Conservation (phyloP, 495 filamentous ascomycete genomes). For the Copromyces sp. region DNA sequence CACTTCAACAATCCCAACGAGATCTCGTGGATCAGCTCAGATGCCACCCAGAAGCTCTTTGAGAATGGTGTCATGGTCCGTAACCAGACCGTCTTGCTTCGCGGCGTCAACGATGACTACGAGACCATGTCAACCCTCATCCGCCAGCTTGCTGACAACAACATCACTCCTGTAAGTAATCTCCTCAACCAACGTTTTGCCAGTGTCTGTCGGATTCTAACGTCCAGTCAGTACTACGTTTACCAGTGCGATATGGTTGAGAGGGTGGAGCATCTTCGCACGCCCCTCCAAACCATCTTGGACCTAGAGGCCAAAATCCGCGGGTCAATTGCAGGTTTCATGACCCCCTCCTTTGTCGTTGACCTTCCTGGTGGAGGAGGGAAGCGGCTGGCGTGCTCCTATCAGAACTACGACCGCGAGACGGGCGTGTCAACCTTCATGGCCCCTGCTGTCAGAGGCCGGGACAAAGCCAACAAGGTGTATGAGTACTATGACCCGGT, state of each 20-base stretch:
- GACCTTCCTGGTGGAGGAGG: constrained; percentile 52
- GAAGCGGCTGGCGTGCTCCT: constrained; percentile 44
- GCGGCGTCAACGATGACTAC: constrained; percentile 44
- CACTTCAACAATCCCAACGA: constrained; percentile 54
- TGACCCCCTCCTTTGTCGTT: constrained; percentile 49
- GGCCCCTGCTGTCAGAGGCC: constrained; percentile 41
- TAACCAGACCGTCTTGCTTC: constrained; percentile 44
- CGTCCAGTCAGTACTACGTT: constrained; percentile 40
- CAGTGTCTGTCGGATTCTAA: constrained; percentile 1
- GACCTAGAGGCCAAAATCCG: constrained; percentile 43
- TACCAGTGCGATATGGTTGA: constrained; percentile 51
- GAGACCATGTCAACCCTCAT: constrained; percentile 43
- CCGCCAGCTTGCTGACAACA: constrained; percentile 41
- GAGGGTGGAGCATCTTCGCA: constrained; percentile 49
- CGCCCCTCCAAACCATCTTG: constrained; percentile 45
- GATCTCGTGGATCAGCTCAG: constrained; percentile 47
- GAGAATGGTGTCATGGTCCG: constrained; percentile 40
- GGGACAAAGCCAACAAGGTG: constrained; percentile 34
- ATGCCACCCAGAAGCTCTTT: constrained; percentile 39
- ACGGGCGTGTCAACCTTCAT: constrained; percentile 43
- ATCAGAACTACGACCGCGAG: constrained; percentile 37
- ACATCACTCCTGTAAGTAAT: constrained; percentile 40
- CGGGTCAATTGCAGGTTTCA: constrained; percentile 49
- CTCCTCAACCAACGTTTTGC: neutral
- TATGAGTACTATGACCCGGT: constrained; percentile 50